Base-by-base conservation (phyloP, 345 rosid genomes). In the Citrus trifoliata region DNA sequence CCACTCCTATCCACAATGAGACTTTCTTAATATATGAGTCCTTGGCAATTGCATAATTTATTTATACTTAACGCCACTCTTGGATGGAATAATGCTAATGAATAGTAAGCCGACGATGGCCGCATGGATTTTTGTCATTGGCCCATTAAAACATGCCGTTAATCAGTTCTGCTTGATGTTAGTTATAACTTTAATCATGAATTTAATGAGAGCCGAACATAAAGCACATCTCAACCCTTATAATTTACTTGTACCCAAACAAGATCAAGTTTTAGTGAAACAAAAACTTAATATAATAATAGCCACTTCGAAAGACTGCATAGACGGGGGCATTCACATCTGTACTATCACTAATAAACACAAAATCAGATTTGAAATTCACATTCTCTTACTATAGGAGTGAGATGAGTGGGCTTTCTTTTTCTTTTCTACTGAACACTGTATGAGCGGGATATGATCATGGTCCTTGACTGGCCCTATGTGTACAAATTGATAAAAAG, bases 391-490 rank as follows among this genome's bases (percentile, higher is more conserved):
- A 40, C 78, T 56, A 59, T 71, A 66, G 77, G 77, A 77, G 69
- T 63, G 76, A 46, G 77, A 37, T 40, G 63, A 19, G 61, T 24
- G 19, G n/a, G 33, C 38, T 40, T 10, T 46, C 51, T 46, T 46
- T 46, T 46, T 12, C 51, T 46, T 71, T 62, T 75, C 76, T n/a
- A 46, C 78, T 67, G 19, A 75, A 69, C 75, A 73, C 28, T 70
- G 53, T 78, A 79, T 27, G 76, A 78, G 60, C 46, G 63, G 76
- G 62, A 75, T 67, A 46, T 56, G 32, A 53, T 53, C 80, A 46
- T 38, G 40, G 71, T 81, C 74, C 76, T 80, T 70, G 46, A 71
- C 84, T 74, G 63, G 77, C 28, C 67, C 83, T 81, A 82, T 76
- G 83, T 80, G 82, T 82, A 75, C 80, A 63, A 62, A 73, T 53